Base-by-base conservation (phyloP, 352 stramenopile genomes). In the Sclerospora graminicola region DNA sequence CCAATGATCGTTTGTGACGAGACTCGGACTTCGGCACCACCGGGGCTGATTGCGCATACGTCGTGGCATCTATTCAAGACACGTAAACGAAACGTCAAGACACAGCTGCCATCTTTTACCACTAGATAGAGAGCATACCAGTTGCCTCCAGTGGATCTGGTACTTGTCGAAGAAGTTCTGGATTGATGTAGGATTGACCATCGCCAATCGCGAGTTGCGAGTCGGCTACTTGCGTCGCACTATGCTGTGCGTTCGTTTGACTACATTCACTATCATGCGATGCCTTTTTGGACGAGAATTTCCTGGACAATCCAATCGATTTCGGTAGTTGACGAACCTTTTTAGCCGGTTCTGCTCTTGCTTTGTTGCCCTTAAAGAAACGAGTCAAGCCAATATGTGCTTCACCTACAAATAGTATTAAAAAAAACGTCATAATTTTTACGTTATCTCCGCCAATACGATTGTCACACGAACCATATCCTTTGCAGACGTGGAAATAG, bases 311-410 rank as follows among this genome's bases (percentile, higher is more conserved):
- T 15, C 59, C 62, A 30, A 72, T 58, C 13, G 51, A 54, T 41
- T 71, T 83, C 7, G 63, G 45, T 29, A 66, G 58, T 20, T 59
- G 61, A 15, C 45, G 20, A 16, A 55, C 4, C 37, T 66, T 70
- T 24, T 65, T 58, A 18, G 47, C 31, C 24, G 57, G 31, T 8
- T 57, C 39, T 31, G 50, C 47, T 40, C 64, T 73, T 29, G 58
- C 51, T 37, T 78, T 77, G 56, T 93, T 93, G 15, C 31, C 60
- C 44, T 85, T 89, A 54, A 90, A 93, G 43, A 93, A 93, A 9
- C 78, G 57, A 28, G 78, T 82, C 9, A 93, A 65, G 1, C 75
- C 68, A n/a, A 88, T 85, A 41, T 92, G 77, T 5, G 80, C 73
- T 61, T 89, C 75, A 27, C 79, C 78, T 90, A 46, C 15, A 48